phyloP scores from a whole-genome alignment of 176 grass and related monocot species.

The Oryza australiensis region DNA sequence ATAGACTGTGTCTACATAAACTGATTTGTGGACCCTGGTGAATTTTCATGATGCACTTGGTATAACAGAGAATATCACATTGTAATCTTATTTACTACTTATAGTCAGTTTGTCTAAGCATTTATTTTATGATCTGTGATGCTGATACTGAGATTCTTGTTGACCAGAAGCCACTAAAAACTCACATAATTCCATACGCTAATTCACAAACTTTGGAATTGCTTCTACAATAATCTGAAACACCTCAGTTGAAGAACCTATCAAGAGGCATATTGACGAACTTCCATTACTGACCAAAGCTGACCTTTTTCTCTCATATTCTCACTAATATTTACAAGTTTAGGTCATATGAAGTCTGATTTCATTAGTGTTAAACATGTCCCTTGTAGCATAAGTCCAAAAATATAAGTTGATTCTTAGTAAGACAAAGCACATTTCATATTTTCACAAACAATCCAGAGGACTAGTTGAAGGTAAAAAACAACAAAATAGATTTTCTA shows the following conservation, averaged over 20 bases:
- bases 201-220: background rate
- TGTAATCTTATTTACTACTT: background rate
- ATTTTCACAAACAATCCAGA: background rate
- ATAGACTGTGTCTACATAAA: no score
- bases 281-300: background rate
- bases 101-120: no score
- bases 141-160: background rate
- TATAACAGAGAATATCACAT: background rate
- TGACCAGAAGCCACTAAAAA: background rate
- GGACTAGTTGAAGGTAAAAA: background rate
- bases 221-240: background rate
- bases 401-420: background rate
- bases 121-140: no score
- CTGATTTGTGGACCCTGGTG: background rate
- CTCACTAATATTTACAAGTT: background rate
- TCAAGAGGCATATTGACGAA: background rate
- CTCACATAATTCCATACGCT: background rate
- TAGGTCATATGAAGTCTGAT: background rate
- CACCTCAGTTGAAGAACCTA: background rate
- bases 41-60: background rate
- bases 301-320: background rate
- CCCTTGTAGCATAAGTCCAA: background rate
- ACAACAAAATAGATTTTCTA: background rate
- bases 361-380: no score
- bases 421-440: background rate